A percentile compares a stretch with the other conserved stretches of the same genome.
Conservation (phyloP, 164 flowering plant genomes). For the Kingdonia uniflora region DNA sequence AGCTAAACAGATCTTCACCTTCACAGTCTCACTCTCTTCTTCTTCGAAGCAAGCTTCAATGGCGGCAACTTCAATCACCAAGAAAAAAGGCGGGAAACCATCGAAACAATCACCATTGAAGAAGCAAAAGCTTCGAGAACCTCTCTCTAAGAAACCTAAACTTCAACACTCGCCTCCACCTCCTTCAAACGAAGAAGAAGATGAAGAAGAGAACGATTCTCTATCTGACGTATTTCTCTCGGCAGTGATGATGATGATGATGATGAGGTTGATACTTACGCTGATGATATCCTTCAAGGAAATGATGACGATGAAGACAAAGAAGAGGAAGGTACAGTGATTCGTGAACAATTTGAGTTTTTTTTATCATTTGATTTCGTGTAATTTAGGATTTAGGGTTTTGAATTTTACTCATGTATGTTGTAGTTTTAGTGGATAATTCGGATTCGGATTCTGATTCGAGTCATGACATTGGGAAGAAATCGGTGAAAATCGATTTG, state of each 20-base stretch:
- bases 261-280: conserved; percentile 55
- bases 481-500: conserved; percentile 44
- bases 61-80: conserved; percentile 16
- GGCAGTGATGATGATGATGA: conserved; percentile 61
- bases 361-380: too few species aligned
- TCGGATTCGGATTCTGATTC: conserved; percentile 39
- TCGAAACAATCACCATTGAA: conserved; percentile 18
- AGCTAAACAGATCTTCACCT: not conserved
- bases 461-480: conserved; percentile 39
- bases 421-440: conserved; percentile 23
- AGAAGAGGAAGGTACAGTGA: too few species aligned
- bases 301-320: too few species aligned
- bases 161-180: not conserved
- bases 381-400: too few species aligned
- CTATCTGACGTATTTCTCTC: conserved; percentile 44
- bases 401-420: not conserved
- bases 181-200: conserved; percentile 10
- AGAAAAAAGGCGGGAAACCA: conserved; percentile 20
- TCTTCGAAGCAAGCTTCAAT: conserved; percentile 10
- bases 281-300: conserved; percentile 18
- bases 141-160: conserved; percentile 15
- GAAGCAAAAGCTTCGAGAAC: conserved; percentile 26
- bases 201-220: conserved; percentile 25
- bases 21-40: not conserved
- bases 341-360: too few species aligned